phyloP scores from a whole-genome alignment of 495 filamentous ascomycete species.

The Mytilinidion resinicola region DNA sequence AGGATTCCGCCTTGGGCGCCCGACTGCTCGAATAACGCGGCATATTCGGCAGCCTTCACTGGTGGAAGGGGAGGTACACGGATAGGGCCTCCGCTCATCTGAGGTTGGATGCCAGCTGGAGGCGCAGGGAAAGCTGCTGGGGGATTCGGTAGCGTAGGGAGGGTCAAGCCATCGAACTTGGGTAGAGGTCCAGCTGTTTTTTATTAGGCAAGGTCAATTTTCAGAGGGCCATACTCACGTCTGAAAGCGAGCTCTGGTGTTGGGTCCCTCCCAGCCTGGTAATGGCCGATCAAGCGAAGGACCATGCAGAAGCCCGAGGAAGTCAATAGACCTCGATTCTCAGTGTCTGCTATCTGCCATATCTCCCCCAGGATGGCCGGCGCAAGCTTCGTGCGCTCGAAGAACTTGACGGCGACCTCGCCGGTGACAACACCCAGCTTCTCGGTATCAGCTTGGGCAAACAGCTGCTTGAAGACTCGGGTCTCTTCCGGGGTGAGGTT shows the following conservation, averaged over 20 bases:
- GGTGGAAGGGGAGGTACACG: constrained; percentile 84
- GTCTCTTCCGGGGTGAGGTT: constrained; percentile 90
- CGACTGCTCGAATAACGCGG: constrained; percentile 79
- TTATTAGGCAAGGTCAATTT: not conserved
- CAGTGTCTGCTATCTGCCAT: constrained; percentile 97
- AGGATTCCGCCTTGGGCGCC: constrained; percentile 71
- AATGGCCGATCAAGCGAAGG: constrained; percentile 88
- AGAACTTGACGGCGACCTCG: constrained; percentile 94
- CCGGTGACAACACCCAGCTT: constrained; percentile 90
- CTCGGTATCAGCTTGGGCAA: constrained; percentile 81
- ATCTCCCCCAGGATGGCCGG: constrained; percentile 89
- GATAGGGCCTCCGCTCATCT: constrained; percentile 65
- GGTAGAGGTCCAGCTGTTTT: constrained; percentile 75
- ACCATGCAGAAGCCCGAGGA: constrained; percentile 87
- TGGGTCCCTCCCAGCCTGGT: constrained; percentile 76
- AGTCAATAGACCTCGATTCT: constrained; percentile 90
- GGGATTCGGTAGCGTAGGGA: constrained; percentile 27
- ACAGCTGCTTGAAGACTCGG: constrained; percentile 84
- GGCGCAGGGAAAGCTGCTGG: constrained; percentile 30
- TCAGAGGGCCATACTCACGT: constrained; percentile 41
- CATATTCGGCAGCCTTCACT: constrained; percentile 84
- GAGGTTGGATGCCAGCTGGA: constrained; percentile 47
- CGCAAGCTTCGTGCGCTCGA: constrained; percentile 87
- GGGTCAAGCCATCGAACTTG: constrained; percentile 73
- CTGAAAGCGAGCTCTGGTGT: constrained; percentile 68